Percentiles rank a stretch among this genome's conserved stretches.
phyloP scores from a whole-genome alignment of 345 rosid species.

The Gossypium rotundifolium region DNA sequence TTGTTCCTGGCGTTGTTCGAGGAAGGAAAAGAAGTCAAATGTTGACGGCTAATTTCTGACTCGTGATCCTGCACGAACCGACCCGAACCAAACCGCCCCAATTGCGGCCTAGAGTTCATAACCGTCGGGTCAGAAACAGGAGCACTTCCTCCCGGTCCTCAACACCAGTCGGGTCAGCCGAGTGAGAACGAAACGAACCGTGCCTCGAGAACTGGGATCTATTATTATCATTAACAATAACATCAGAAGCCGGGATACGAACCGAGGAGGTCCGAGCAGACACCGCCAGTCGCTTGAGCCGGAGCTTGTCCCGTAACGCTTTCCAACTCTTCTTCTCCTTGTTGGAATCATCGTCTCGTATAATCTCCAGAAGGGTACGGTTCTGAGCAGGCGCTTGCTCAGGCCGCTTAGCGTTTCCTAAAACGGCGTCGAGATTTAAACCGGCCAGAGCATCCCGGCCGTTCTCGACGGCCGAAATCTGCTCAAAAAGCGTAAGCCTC shows the following conservation, averaged over 20 bases:
- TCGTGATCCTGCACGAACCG: slow-evolving; percentile 23
- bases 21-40: slow-evolving; percentile 29
- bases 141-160: slow-evolving; percentile 16
- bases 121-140: slow-evolving; percentile 23
- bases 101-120: slow-evolving; percentile 2
- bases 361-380: slow-evolving; percentile 23
- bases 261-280: slow-evolving; percentile 64
- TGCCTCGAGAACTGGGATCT: slow-evolving; percentile 48
- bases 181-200: slow-evolving; percentile 31
- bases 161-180: slow-evolving; percentile 18
- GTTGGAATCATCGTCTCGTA: slow-evolving; percentile 47
- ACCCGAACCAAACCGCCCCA: not conserved
- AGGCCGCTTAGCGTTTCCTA: not conserved
- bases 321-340: slow-evolving; percentile 77
- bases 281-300: slow-evolving; percentile 61
- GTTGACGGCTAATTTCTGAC: slow-evolving; percentile 23
- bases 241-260: slow-evolving; percentile 54
- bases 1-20: slow-evolving; percentile 12
- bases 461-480: slow-evolving; percentile 45
- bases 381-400: not conserved
- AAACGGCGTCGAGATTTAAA: slow-evolving; percentile 19
- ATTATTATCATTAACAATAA: slow-evolving; percentile 26
- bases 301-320: slow-evolving; percentile 59
- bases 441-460: slow-evolving; percentile 23
- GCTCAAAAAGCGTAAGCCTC: slow-evolving; percentile 26